These are phyloP conservation scores for Aurantiochytrium sp. DNA, from an alignment of 108 stramenopile species.

Conservation along the genomic window DNA sequence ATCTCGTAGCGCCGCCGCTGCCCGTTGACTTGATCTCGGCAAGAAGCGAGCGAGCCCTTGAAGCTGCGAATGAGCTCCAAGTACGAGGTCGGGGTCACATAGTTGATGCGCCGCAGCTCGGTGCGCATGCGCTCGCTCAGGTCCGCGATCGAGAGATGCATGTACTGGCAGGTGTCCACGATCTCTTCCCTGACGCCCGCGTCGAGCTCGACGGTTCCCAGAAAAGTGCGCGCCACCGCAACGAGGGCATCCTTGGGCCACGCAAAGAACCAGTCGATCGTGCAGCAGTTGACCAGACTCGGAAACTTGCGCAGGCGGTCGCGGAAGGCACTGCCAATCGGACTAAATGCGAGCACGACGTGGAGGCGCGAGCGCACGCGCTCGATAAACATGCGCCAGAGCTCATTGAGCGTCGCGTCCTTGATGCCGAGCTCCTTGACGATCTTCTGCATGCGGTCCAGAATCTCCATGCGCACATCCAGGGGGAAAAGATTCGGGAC, in stretches of 20 bases:
- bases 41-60: constrained; percentile 43
- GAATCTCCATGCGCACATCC: constrained; percentile 53
- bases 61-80: constrained; percentile 55
- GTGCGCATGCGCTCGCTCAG: constrained; percentile 41
- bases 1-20: constrained; percentile 54
- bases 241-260: constrained; percentile 39
- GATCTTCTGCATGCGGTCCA: constrained; percentile 40
- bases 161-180: constrained; percentile 18
- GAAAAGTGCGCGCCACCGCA: constrained; percentile 43
- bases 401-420: constrained; percentile 38
- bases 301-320: constrained; percentile 35
- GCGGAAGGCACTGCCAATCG: background rate
- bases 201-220: constrained; percentile 51
- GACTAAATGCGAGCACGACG: constrained; percentile 32
- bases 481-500: constrained; percentile 59
- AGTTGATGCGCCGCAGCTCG: constrained; percentile 51
- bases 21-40: constrained; percentile 36
- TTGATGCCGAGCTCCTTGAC: constrained; percentile 62
- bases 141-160: constrained; percentile 49
- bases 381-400: constrained; percentile 48
- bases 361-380: constrained; percentile 11
- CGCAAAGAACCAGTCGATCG: constrained; percentile 36
- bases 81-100: constrained; percentile 60
- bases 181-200: background rate
- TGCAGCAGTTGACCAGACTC: background rate